Conservation (phyloP, 2,329 filamentous ascomycete species). For the Aspergillus sp. region DNA sequence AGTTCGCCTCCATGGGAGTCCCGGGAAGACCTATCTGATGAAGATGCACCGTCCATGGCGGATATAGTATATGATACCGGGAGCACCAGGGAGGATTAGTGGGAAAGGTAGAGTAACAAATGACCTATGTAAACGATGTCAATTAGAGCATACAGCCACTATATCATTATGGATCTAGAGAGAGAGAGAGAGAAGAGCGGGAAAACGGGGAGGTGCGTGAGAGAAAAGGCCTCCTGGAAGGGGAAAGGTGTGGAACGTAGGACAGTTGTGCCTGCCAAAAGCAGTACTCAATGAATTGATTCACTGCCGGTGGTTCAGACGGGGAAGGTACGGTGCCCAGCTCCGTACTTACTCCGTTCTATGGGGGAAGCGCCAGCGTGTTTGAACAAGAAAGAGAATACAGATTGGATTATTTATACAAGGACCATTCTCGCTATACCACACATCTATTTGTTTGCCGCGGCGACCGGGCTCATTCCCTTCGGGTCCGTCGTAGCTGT, state of each 20-base stretch:
- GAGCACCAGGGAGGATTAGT: background rate
- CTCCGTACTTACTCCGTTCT: no score
- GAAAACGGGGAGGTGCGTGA: no score
- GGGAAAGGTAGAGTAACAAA: background rate
- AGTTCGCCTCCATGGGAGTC: no score
- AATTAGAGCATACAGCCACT: background rate
- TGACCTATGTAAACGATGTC: background rate
- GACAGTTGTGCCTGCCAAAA: no score
- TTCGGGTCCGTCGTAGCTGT: background rate
- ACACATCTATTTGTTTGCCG: background rate
- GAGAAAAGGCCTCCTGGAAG: no score
- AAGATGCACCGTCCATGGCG: background rate
- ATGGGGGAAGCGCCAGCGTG: no score
- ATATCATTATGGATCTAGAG: background rate
- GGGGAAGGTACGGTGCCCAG: no score
- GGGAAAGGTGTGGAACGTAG: no score
- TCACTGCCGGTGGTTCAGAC: no score
- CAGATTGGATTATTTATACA: conserved; percentile 1
- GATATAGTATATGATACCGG: background rate
- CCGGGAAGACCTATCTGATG: background rate
- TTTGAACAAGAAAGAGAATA: background rate
- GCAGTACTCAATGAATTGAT: no score
- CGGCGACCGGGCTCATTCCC: background rate
- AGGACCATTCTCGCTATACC: background rate
- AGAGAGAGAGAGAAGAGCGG: background rate